Conservation (phyloP, 371 early-diverging fungal species). For the Mycotypha africana region DNA sequence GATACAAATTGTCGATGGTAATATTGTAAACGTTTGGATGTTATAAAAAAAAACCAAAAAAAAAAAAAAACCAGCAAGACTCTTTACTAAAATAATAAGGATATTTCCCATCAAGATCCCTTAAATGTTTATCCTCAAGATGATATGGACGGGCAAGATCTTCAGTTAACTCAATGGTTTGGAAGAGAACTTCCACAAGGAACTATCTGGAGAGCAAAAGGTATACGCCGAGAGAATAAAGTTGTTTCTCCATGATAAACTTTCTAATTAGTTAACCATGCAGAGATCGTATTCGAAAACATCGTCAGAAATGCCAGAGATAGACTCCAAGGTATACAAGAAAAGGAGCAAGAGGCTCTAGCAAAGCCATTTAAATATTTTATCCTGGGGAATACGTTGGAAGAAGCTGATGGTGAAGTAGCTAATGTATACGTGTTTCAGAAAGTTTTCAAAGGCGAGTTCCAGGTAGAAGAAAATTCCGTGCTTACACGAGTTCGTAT, state of each 20-base stretch:
- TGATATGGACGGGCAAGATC: constrained; percentile 23
- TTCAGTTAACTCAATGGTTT: constrained; percentile 43
- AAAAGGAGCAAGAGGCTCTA: constrained; percentile 19
- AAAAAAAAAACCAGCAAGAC: too few species aligned
- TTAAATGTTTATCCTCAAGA: constrained; percentile 21
- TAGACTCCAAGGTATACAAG: constrained; percentile 2
- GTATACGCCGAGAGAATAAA: too few species aligned
- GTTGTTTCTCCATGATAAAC: too few species aligned
- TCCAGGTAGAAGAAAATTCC: constrained; percentile 40
- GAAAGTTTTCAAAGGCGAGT: constrained; percentile 49
- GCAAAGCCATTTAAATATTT: constrained; percentile 27
- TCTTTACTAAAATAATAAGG: too few species aligned
- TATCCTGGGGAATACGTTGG: constrained; percentile 27
- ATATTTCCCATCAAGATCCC: constrained; percentile 14
- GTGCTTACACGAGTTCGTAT: too few species aligned
- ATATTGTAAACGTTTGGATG: too few species aligned
- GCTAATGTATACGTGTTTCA: constrained; percentile 54
- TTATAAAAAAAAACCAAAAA: too few species aligned
- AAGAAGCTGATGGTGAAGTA: constrained; percentile 30
- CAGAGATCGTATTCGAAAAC: constrained; percentile 24
- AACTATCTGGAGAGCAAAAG: constrained; percentile 45
- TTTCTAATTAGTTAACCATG: neutral
- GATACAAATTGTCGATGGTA: constrained; percentile 54
- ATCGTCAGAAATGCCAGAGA: constrained; percentile 18
- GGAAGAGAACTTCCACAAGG: constrained; percentile 34